These are phyloP conservation scores for Asterophora parasitica DNA, from an alignment of 768 basidiomycete species.

Conservation along the genomic window DNA sequence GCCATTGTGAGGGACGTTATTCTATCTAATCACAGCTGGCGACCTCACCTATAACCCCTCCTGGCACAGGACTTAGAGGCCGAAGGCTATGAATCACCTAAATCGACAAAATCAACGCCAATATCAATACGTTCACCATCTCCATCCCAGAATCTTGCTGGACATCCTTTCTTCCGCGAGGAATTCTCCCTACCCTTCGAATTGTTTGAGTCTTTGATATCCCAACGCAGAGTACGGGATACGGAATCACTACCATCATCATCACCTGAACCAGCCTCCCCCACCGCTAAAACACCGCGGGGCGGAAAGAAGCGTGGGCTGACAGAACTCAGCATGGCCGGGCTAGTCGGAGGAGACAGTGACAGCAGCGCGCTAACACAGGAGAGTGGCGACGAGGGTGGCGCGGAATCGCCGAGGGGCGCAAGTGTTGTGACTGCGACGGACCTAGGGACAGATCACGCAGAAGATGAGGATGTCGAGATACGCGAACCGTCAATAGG, in stretches of 20 bases:
- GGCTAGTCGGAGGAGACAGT: conserved; percentile 76
- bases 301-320: conserved; percentile 37
- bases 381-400: conserved; percentile 74
- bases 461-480: conserved; percentile 62
- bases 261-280: conserved; percentile 42
- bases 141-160: conserved; percentile 60
- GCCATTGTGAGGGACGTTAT: conserved; percentile 45
- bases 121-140: conserved; percentile 60
- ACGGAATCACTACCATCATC: conserved; percentile 63
- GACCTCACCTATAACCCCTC: conserved; percentile 8
- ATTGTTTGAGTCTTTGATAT: conserved; percentile 52
- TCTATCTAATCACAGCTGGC: conserved; percentile 5
- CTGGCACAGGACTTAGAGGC: conserved; percentile 37
- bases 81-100: conserved; percentile 38
- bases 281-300: conserved; percentile 26
- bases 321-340: conserved; percentile 61
- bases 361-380: conserved; percentile 81
- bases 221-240: conserved; percentile 57
- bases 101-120: conserved; percentile 39
- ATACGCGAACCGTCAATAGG: conserved; percentile 57
- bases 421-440: conserved; percentile 70
- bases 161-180: conserved; percentile 69
- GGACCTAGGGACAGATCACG: conserved; percentile 65
- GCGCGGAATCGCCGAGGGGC: conserved; percentile 47
- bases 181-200: conserved; percentile 66